Evolutionary conservation across 2,329 filamentous ascomycete species (phyloP).

Genomic region (Onygena corvina): DNA sequence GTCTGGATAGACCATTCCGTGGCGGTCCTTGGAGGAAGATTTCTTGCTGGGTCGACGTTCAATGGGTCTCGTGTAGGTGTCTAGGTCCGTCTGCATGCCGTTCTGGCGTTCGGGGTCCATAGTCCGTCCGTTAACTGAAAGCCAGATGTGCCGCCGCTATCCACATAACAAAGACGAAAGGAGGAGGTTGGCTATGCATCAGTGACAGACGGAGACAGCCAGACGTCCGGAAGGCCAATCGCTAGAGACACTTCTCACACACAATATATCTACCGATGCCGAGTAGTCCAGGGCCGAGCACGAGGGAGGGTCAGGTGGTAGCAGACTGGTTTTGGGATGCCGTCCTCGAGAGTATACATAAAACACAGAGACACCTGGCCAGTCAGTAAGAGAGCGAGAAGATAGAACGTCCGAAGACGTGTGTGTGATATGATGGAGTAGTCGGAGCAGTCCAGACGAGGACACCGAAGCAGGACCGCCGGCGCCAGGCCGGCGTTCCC

Average conservation of each 20-base stretch:
- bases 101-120: constrained; percentile 35
- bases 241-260: too few species aligned
- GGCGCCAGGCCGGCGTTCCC: too few species aligned
- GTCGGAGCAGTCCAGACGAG: too few species aligned
- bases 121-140: constrained; percentile 8
- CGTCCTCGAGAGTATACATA: too few species aligned
- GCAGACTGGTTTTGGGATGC: too few species aligned
- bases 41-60: constrained; percentile 38
- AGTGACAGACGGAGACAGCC: neutral
- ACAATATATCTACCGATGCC: too few species aligned
- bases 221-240: too few species aligned
- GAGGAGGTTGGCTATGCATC: constrained; percentile 6
- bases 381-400: too few species aligned
- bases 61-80: constrained; percentile 30
- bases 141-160: constrained; percentile 5
- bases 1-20: constrained; percentile 37
- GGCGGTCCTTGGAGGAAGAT: constrained; percentile 36
- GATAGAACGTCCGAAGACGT: too few species aligned
- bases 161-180: constrained; percentile 7
- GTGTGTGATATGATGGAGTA: too few species aligned
- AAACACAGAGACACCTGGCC: too few species aligned
- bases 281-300: neutral
- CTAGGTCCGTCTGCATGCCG: constrained; percentile 31
- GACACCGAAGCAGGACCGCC: too few species aligned
- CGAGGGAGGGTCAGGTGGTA: neutral